Evolutionary conservation across 1,284 basidiomycete genomes (phyloP).

Genomic region (Schizopora paradoxa): DNA sequence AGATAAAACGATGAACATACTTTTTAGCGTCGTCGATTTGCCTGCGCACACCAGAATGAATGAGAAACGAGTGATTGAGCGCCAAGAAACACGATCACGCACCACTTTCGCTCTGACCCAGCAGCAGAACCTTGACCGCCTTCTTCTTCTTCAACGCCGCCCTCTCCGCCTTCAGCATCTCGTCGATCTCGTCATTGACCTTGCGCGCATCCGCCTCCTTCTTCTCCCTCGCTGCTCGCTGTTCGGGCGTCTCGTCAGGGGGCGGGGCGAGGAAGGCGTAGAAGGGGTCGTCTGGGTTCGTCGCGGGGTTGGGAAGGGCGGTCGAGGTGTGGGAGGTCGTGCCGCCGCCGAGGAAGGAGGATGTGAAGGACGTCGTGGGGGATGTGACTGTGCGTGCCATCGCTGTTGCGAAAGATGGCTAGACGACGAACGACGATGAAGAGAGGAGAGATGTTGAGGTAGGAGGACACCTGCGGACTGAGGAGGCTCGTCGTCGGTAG

Average conservation of each 20-base stretch:
- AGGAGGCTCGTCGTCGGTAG: no score
- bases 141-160: slow-evolving; percentile 54
- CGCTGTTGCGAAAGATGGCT: no score
- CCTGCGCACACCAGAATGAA: slow-evolving; percentile 31
- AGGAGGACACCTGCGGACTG: no score
- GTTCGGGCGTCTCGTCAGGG: slow-evolving; percentile 51
- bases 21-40: slow-evolving; percentile 64
- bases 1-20: slow-evolving; percentile 19
- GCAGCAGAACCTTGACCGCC: slow-evolving; percentile 58
- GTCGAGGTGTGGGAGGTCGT: no score
- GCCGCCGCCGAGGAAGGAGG: no score
- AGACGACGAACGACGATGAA: no score
- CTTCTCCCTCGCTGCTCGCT: slow-evolving; percentile 45
- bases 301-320: no score
- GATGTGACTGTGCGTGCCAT: no score
- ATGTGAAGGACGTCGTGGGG: no score
- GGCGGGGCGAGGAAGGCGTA: slow-evolving; percentile 57
- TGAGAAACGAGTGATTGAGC: slow-evolving; percentile 4
- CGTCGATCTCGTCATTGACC: slow-evolving; percentile 63
- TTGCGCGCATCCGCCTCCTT: slow-evolving; percentile 57
- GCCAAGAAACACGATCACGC: slow-evolving; percentile 25
- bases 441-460: no score
- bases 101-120: slow-evolving; percentile 76
- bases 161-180: slow-evolving; percentile 57
- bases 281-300: slow-evolving; percentile 52